Percentiles rank a stretch among this genome's conserved stretches.
These are phyloP conservation scores for Ustilago vetiveriae DNA, from an alignment of 1,284 basidiomycete genomes.

Conservation along the genomic window DNA sequence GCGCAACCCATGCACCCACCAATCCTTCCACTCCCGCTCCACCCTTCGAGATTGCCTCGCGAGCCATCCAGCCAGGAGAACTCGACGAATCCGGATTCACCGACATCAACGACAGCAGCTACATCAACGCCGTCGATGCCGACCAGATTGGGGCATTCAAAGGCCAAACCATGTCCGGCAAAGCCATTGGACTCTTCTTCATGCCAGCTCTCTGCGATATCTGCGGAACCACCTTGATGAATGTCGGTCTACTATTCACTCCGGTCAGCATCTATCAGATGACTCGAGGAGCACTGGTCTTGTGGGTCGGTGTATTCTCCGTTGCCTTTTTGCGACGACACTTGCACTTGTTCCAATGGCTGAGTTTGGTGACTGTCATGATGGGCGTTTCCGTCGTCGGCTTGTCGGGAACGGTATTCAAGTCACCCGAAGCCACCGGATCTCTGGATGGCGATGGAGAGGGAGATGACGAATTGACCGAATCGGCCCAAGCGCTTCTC, in stretches of 20 bases:
- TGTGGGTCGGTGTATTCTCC: constrained; percentile 92
- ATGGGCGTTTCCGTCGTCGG: constrained; percentile 89
- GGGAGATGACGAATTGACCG: constrained; percentile 53
- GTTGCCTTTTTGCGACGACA: constrained; percentile 83
- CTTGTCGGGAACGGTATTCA: constrained; percentile 74
- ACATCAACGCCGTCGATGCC: constrained; percentile 30
- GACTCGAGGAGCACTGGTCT: constrained; percentile 93
- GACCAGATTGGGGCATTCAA: constrained; percentile 34
- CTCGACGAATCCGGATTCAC: constrained; percentile 29
- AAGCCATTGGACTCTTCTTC: constrained; percentile 73
- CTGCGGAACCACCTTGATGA: constrained; percentile 91
- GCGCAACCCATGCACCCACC: constrained; percentile 46
- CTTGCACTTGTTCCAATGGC: constrained; percentile 73
- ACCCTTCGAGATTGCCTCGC: constrained; percentile 40
- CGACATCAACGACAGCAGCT: constrained; percentile 33
- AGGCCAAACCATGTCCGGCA: constrained; percentile 39
- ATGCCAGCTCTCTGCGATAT: constrained; percentile 88
- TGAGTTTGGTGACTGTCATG: constrained; percentile 89
- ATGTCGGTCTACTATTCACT: constrained; percentile 90
- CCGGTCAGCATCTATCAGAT: constrained; percentile 97
- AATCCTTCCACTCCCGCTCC: constrained; percentile 31
- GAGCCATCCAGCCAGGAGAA: constrained; percentile 43
- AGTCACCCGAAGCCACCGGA: constrained; percentile 25
- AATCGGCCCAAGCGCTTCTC: constrained; percentile 64
- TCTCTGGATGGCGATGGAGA: constrained; percentile 19